Evolutionary conservation across 768 basidiomycete genomes (phyloP).

Genomic region (Pisolithus marmoratus): DNA sequence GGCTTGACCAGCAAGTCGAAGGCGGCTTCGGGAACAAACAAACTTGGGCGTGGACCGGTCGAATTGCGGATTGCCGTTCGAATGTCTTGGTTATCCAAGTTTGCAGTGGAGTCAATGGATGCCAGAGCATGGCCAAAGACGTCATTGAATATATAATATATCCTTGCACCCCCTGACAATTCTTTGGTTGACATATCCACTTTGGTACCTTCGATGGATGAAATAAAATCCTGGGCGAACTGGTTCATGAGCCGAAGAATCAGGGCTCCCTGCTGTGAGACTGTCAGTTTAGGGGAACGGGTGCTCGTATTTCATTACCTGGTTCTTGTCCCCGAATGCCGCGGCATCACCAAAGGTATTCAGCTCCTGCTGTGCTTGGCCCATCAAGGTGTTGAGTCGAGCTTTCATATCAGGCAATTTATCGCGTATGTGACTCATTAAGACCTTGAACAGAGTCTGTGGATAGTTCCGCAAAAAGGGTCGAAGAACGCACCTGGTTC

Average conservation of each 20-base stretch:
- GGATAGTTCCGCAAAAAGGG: not conserved
- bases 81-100: conserved; percentile 91
- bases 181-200: conserved; percentile 97
- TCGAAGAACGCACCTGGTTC: conserved; percentile 65
- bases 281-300: conserved; percentile 8
- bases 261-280: conserved; percentile 69
- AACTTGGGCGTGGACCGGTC: conserved; percentile 90
- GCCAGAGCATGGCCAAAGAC: conserved; percentile 90
- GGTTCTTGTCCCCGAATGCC: conserved; percentile 86
- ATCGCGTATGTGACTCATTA: conserved; percentile 97
- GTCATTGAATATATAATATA: conserved; percentile 99
- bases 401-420: conserved; percentile 99
- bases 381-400: conserved; percentile 94
- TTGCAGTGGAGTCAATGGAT: conserved; percentile 84
- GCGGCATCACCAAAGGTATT: conserved; percentile 94
- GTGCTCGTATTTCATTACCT: conserved; percentile 34
- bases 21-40: conserved; percentile 96
- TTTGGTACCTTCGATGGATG: conserved; percentile 96
- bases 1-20: conserved; percentile 97
- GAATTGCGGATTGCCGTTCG: conserved; percentile 98
- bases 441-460: conserved; percentile 49
- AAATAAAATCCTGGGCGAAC: conserved; percentile 94
- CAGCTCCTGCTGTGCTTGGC: conserved; percentile 97
- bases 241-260: conserved; percentile 97
- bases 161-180: conserved; percentile 93